Percentiles rank a stretch among this genome's conserved stretches.
Evolutionary conservation across 305 asterid genomes (phyloP).

Genomic region (Lippia alba): DNA sequence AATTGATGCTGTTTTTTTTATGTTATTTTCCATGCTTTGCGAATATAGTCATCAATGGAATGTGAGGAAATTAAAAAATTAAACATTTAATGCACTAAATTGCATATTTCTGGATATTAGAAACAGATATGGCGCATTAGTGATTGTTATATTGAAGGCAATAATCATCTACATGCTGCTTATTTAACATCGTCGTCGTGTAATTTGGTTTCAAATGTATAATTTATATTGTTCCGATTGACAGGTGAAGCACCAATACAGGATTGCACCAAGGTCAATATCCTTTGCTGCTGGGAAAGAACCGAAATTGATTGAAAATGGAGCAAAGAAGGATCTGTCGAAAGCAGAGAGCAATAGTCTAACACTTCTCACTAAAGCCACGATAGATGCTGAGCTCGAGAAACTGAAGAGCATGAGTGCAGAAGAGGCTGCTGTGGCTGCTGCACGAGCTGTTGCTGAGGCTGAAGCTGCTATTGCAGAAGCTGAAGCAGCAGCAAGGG

Average conservation of each 20-base stretch:
- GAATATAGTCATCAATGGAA: neutral
- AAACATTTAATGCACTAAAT: neutral
- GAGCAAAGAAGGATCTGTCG: constrained; percentile 44
- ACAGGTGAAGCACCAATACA: constrained; percentile 88
- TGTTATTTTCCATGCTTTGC: neutral
- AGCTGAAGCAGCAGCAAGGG: constrained; percentile 88
- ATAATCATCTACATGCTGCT: neutral
- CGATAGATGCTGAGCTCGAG: constrained; percentile 84
- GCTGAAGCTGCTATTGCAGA: constrained; percentile 93
- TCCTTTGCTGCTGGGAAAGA: constrained; percentile 42
- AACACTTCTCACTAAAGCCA: constrained; percentile 61
- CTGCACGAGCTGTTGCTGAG: constrained; percentile 91
- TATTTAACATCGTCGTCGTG: neutral
- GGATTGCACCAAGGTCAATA: constrained; percentile 70
- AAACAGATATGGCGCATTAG: neutral
- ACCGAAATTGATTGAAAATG: constrained; percentile 43
- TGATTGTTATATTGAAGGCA: neutral
- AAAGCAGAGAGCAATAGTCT: constrained; percentile 43
- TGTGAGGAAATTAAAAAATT: constrained; percentile 4
- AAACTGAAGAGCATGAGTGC: constrained; percentile 82
- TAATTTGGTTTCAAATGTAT: constrained; percentile 14
- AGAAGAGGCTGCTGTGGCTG: constrained; percentile 81
- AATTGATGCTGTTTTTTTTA: neutral
- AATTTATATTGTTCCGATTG: constrained; percentile 31
- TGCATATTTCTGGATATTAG: neutral